These are phyloP conservation scores for Anacardium occidentale DNA, from an alignment of 345 rosid genomes.

Conservation along the genomic window DNA sequence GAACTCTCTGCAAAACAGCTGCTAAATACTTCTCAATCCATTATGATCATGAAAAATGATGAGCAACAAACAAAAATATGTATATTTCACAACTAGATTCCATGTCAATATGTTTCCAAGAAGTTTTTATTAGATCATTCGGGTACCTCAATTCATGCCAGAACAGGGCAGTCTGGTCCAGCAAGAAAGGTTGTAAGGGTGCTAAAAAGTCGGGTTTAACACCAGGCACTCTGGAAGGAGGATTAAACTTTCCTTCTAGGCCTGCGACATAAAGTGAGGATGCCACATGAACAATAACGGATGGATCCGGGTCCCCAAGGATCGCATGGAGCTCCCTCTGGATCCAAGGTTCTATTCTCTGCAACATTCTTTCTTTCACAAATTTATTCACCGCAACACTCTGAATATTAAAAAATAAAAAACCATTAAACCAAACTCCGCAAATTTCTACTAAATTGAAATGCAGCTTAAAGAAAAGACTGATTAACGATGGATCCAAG, in stretches of 20 bases:
- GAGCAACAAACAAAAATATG: not conserved
- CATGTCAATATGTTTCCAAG: not conserved
- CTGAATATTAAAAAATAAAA: slow-evolving; percentile 24
- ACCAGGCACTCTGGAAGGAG: slow-evolving; percentile 20
- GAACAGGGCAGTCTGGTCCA: slow-evolving; percentile 40
- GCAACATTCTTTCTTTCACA: slow-evolving; percentile 34
- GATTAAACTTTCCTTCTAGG: slow-evolving; percentile 36
- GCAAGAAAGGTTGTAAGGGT: slow-evolving; percentile 49
- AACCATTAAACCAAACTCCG: not conserved
- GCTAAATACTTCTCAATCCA: slow-evolving; percentile 11
- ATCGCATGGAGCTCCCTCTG: slow-evolving; percentile 67
- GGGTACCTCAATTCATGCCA: slow-evolving; percentile 76
- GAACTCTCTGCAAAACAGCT: slow-evolving; percentile 67
- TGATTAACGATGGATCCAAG: no score
- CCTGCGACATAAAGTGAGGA: slow-evolving; percentile 50
- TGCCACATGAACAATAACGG: slow-evolving; percentile 64
- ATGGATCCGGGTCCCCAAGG: slow-evolving; percentile 68
- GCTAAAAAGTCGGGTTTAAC: slow-evolving; percentile 30
- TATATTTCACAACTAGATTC: not conserved
- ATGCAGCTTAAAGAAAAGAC: not conserved
- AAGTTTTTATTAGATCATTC: not conserved
- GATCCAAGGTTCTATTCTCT: slow-evolving; percentile 69
- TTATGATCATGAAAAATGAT: not conserved
- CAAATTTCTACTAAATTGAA: not conserved
- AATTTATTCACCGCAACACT: slow-evolving; percentile 27